These are phyloP conservation scores for Phytophthora rubi DNA, from an alignment of 352 stramenopile species.

Conservation along the genomic window DNA sequence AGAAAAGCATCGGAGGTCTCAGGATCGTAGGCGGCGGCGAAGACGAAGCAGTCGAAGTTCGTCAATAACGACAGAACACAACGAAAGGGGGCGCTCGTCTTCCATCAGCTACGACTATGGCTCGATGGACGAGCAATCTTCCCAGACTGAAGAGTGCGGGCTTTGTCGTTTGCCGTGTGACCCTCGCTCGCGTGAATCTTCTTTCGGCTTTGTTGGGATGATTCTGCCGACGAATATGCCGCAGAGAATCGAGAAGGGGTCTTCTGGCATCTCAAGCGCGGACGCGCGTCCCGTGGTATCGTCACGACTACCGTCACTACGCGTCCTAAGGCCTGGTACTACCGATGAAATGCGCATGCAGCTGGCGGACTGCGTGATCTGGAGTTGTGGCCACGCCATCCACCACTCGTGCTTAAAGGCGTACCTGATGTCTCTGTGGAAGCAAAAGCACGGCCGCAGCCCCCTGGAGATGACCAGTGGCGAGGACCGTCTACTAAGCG, in stretches of 20 bases:
- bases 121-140: constrained; percentile 34
- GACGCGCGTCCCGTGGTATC: constrained; percentile 15
- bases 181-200: constrained; percentile 38
- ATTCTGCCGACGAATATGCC: constrained; percentile 63
- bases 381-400: constrained; percentile 78
- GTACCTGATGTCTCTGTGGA: constrained; percentile 77
- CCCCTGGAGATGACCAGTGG: constrained; percentile 49
- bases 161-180: constrained; percentile 73
- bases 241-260: constrained; percentile 42
- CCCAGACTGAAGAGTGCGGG: constrained; percentile 57
- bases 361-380: constrained; percentile 56
- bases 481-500: constrained; percentile 70
- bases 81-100: constrained; percentile 22
- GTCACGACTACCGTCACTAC: constrained; percentile 33
- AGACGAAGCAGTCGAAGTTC: constrained; percentile 46
- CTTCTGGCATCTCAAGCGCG: constrained; percentile 1
- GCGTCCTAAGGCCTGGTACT: constrained; percentile 36
- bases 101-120: constrained; percentile 31
- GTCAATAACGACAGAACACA: constrained; percentile 26
- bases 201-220: constrained; percentile 77
- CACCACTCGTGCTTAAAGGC: constrained; percentile 74
- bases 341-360: constrained; percentile 44
- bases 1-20: constrained; percentile 51
- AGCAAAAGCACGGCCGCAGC: constrained; percentile 54
- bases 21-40: constrained; percentile 38